Evolutionary conservation across 2,329 filamentous ascomycete genomes (phyloP), one percentile per base, ranked within the genome.

Genomic region (Exophiala phaeomuriformis): DNA sequence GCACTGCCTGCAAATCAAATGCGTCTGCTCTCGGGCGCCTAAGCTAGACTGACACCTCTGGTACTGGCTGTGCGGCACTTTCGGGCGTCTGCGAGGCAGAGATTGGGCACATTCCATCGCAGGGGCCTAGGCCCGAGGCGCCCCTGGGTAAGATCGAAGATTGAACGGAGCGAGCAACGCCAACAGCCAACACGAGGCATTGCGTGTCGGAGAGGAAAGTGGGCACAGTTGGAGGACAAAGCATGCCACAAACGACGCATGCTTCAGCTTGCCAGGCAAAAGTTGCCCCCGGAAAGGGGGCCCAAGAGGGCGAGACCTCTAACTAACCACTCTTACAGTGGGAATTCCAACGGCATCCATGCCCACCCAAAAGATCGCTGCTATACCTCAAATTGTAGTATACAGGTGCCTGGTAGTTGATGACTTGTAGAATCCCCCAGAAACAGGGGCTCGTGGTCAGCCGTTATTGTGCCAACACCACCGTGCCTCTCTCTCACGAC

Each of bases 181-280:
- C 54, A 49, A 59, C 54, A 59, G 48, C 49, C 54, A 49, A 59
- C 54, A 59, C 54, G 54, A 59, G 51, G 57, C 43, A 50, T 27
- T 47, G 45, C 39, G 29, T 43, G 47, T 58, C 49, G 30, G 41
- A 51, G 48, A 33, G 31, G 42, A 33, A 31, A 27, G 39, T 35
- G 36, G 29, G 33, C 36, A 9, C 35, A 9, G 39, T 10, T 43
- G 48, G 27, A 43, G 48, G 35, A 46, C 39, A 31, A 41, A 43
- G 31, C 19, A 19, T 19, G 19, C 19, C 19, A 19, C 19, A 19
- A 19, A 30, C 39, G 40, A 42, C 32, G 46, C 37, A 28, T 41
- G n/a, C 12, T 5, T 9, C 12, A 5, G 4, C 28, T 41, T 27
- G 39, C 19, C 39, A 49, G 51, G 51, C 47, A 50, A 45, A 46